Evolutionary conservation across 2,329 filamentous ascomycete genomes (phyloP).

Genomic region (Scytalidium lignicola): DNA sequence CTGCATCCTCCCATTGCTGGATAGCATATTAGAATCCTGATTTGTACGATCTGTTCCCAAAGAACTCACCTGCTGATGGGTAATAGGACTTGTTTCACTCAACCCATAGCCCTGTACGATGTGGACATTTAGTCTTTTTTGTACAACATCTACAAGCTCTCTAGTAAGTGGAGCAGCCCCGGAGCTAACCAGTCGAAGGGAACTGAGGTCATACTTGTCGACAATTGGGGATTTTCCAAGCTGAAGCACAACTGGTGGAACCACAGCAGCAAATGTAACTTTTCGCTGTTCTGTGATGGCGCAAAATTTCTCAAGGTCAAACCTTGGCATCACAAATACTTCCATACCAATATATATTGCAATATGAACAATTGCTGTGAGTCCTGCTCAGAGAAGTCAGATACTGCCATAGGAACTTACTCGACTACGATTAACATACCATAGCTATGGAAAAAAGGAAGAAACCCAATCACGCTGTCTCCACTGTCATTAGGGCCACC

Average conservation of each 20-base stretch:
- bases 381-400: constrained; percentile 18
- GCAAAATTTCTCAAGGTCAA: constrained; percentile 75
- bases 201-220: constrained; percentile 73
- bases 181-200: constrained; percentile 73
- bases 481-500: constrained; percentile 49
- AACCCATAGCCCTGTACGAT: constrained; percentile 90
- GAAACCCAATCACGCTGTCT: constrained; percentile 68
- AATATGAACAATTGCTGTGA: constrained; percentile 65
- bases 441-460: constrained; percentile 80
- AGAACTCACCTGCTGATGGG: constrained; percentile 59
- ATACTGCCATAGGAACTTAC: constrained; percentile 8
- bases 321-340: constrained; percentile 66
- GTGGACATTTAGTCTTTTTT: constrained; percentile 64
- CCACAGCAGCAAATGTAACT: constrained; percentile 72
- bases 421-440: neutral
- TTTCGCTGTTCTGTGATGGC: constrained; percentile 65
- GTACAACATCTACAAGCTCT: constrained; percentile 71
- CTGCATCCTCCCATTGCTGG: constrained; percentile 69
- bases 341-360: constrained; percentile 59
- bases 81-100: constrained; percentile 77
- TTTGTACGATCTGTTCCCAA: neutral
- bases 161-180: constrained; percentile 77
- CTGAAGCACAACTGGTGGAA: constrained; percentile 74
- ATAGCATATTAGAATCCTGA: constrained; percentile 26
- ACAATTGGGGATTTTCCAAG: constrained; percentile 74